Evolutionary conservation across 805 yeast genomes (phyloP).

Genomic region (Yarrowia hollandica): DNA sequence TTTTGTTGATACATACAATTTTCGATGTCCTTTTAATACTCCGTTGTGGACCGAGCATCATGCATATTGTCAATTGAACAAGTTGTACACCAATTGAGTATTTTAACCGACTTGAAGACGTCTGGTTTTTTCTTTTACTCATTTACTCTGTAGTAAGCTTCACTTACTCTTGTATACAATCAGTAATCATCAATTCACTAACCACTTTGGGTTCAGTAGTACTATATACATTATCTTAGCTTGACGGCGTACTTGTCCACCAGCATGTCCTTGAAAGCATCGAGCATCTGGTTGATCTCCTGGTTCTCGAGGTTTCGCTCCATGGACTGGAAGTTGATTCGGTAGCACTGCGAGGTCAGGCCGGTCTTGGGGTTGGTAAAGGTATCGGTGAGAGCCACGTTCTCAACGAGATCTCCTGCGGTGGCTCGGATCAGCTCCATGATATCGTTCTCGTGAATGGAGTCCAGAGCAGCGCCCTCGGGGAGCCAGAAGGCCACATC

Average conservation of each 20-base stretch:
- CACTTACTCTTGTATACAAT: too few relatives aligned
- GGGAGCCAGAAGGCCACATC: slow-evolving; percentile 94
- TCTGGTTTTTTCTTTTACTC: too few relatives aligned
- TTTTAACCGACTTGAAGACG: too few relatives aligned
- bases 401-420: slow-evolving; percentile 88
- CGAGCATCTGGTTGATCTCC: slow-evolving; percentile 77
- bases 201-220: neutral
- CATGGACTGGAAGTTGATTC: slow-evolving; percentile 93
- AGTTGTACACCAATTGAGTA: too few relatives aligned
- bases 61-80: too few relatives aligned
- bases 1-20: too few relatives aligned
- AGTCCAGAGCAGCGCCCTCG: slow-evolving; percentile 34
- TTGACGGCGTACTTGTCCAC: slow-evolving; percentile 55
- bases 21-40: too few relatives aligned
- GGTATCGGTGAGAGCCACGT: slow-evolving; percentile 74
- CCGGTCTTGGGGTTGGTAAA: slow-evolving; percentile 83
- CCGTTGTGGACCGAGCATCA: too few relatives aligned
- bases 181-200: too few relatives aligned
- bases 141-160: too few relatives aligned
- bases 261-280: slow-evolving; percentile 60
- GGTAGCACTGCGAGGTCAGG: slow-evolving; percentile 75
- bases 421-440: slow-evolving; percentile 84
- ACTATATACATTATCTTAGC: slow-evolving; percentile 44
- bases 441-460: slow-evolving; percentile 80
- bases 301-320: slow-evolving; percentile 84